A percentile compares a stretch with the other conserved stretches of the same genome.
Conservation (phyloP, 768 basidiomycete genomes). For the Cyclocybe cylindracea region DNA sequence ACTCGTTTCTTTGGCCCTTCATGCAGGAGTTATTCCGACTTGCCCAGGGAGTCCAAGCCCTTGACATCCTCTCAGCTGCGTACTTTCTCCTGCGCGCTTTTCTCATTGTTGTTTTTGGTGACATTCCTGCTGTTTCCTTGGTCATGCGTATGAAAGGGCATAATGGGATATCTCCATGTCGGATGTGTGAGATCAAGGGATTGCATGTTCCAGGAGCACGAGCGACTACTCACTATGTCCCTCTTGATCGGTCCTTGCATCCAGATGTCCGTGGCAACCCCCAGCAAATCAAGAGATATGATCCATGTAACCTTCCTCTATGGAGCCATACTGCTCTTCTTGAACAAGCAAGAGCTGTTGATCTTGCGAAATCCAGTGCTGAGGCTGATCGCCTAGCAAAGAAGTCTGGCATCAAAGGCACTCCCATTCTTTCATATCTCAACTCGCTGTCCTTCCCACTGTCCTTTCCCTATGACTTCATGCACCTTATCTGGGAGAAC, state of each 20-base stretch:
- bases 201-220: slow-evolving; percentile 10
- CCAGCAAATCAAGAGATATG: slow-evolving; percentile 1
- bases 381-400: slow-evolving; percentile 18
- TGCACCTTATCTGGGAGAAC: slow-evolving; percentile 46
- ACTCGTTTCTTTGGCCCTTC: slow-evolving; percentile 44
- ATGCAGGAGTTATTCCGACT: slow-evolving; percentile 38
- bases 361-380: slow-evolving; percentile 7
- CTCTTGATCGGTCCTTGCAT: slow-evolving; percentile 12
- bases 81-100: slow-evolving; percentile 17
- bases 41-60: slow-evolving; percentile 36
- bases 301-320: slow-evolving; percentile 19
- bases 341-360: slow-evolving; percentile 11
- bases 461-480: slow-evolving; percentile 47
- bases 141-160: slow-evolving; percentile 38
- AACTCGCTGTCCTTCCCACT: slow-evolving; percentile 33
- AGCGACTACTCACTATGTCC: slow-evolving; percentile 19
- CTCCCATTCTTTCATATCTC: slow-evolving; percentile 31
- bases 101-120: slow-evolving; percentile 18
- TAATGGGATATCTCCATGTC: slow-evolving; percentile 34
- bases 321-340: slow-evolving; percentile 6
- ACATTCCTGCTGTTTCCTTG: slow-evolving; percentile 21
- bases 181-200: slow-evolving; percentile 30
- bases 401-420: slow-evolving; percentile 34
- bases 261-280: neutral
- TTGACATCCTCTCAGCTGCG: slow-evolving; percentile 10